phyloP scores from a whole-genome alignment of 1,284 basidiomycete genomes.

The Ustilago loliicola region DNA sequence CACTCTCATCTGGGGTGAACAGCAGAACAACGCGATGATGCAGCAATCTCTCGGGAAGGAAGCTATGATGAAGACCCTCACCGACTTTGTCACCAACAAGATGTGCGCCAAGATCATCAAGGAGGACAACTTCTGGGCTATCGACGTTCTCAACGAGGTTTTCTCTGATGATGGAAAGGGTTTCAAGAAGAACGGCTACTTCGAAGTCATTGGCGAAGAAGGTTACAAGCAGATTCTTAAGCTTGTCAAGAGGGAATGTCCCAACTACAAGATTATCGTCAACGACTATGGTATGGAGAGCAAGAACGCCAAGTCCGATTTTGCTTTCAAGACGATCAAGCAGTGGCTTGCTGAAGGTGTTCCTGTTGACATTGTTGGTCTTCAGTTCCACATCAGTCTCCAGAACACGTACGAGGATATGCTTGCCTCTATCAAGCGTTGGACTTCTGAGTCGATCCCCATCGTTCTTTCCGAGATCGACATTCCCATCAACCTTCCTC shows the following conservation, averaged over 20 bases:
- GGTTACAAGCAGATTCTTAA: constrained; percentile 45
- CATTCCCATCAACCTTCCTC: constrained; percentile 43
- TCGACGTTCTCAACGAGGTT: constrained; percentile 54
- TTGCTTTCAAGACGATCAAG: constrained; percentile 56
- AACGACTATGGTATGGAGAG: constrained; percentile 50
- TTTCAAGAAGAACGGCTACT: constrained; percentile 53
- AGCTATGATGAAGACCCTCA: constrained; percentile 52
- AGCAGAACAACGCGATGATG: constrained; percentile 40
- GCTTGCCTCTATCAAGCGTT: constrained; percentile 43
- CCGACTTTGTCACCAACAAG: constrained; percentile 44
- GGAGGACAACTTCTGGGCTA: constrained; percentile 48
- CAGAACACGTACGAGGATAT: constrained; percentile 38
- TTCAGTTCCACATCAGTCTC: constrained; percentile 41
- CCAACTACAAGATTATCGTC: constrained; percentile 46
- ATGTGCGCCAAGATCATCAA: constrained; percentile 52
- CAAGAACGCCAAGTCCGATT: constrained; percentile 36
- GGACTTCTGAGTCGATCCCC: constrained; percentile 34
- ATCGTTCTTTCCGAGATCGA: constrained; percentile 49
- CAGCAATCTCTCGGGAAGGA: constrained; percentile 42
- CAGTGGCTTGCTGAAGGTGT: constrained; percentile 43
- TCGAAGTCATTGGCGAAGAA: constrained; percentile 48
- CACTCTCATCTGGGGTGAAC: constrained; percentile 46
- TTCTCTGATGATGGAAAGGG: constrained; percentile 41
- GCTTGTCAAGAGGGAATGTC: constrained; percentile 45
- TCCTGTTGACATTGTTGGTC: constrained; percentile 34